Percentiles rank a stretch among this genome's conserved stretches.
Conservation (phyloP, 202 grass and related monocot genomes). For the Zoysia matrella region DNA sequence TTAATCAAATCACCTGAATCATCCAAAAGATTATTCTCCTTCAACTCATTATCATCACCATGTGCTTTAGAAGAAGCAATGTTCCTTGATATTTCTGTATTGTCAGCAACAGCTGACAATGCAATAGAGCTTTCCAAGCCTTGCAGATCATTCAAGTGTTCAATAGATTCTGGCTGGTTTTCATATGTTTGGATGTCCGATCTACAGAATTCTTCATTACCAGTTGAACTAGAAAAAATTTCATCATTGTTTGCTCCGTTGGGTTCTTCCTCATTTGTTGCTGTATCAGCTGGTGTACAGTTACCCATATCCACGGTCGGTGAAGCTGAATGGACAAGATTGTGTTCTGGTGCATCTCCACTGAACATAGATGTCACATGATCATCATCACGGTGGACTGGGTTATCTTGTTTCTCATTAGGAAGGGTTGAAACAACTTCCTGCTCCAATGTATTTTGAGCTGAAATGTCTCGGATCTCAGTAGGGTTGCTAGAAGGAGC, state of each 20-base stretch:
- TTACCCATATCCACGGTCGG: conserved; percentile 28
- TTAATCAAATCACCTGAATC: conserved; percentile 38
- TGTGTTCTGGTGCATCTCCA: conserved; percentile 31
- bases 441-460: conserved; percentile 25
- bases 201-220: conserved; percentile 24
- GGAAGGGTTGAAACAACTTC: conserved; percentile 26
- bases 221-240: conserved; percentile 14
- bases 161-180: conserved; percentile 28
- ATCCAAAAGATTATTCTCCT: conserved; percentile 33
- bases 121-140: conserved; percentile 33
- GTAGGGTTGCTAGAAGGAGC: conserved; percentile 37
- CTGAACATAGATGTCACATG: conserved; percentile 50
- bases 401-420: conserved; percentile 47
- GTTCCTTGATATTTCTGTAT: conserved; percentile 36
- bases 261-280: conserved; percentile 35
- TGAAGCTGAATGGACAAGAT: conserved; percentile 49
- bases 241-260: conserved; percentile 31
- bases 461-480: conserved; percentile 37
- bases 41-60: conserved; percentile 34
- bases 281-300: conserved; percentile 15
- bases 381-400: conserved; percentile 35
- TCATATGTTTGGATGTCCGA: conserved; percentile 45
- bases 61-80: conserved; percentile 32
- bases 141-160: conserved; percentile 43
- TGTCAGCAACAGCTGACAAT: conserved; percentile 25